A percentile compares a stretch with the other conserved stretches of the same genome.
phyloP scores from a whole-genome alignment of 225 moss, liverwort and hornwort species.

The Asterella californica region DNA sequence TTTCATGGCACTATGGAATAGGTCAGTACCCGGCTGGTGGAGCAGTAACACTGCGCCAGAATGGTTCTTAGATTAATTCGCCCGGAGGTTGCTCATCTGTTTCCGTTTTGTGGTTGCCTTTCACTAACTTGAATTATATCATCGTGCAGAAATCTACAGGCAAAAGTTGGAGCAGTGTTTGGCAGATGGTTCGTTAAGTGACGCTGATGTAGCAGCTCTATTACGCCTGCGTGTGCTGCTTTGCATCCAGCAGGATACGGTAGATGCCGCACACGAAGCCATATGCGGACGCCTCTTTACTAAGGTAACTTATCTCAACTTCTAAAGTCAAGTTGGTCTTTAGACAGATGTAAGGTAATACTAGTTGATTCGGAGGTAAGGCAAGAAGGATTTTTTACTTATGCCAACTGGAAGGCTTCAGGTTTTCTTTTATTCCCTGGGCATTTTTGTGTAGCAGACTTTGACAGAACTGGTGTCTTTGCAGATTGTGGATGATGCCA shows the following conservation, averaged over 20 bases:
- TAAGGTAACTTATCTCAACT: slow-evolving; percentile 43
- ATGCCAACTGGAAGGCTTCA: neutral
- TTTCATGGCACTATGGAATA: too few relatives aligned
- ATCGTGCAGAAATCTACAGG: slow-evolving; percentile 77
- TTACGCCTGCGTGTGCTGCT: slow-evolving; percentile 84
- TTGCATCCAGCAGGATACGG: slow-evolving; percentile 76
- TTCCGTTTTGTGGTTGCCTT: neutral
- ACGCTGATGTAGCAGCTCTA: slow-evolving; percentile 78
- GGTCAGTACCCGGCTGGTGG: neutral
- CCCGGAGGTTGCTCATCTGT: neutral
- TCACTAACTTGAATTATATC: neutral
- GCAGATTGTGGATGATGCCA: slow-evolving; percentile 91
- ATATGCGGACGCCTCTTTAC: slow-evolving; percentile 90
- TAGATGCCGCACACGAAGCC: slow-evolving; percentile 75
- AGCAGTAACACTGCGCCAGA: neutral
- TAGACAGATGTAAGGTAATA: neutral
- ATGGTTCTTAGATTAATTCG: neutral
- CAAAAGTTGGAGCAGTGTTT: slow-evolving; percentile 97
- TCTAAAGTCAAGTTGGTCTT: neutral
- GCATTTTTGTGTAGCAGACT: too few relatives aligned
- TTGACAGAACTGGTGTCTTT: neutral
- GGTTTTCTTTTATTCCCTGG: neutral
- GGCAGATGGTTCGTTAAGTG: slow-evolving; percentile 77
- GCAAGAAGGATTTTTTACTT: too few relatives aligned
- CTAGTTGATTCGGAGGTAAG: neutral